phyloP scores from a whole-genome alignment of 768 basidiomycete genomes.

The Leucocoprinus leucothites region DNA sequence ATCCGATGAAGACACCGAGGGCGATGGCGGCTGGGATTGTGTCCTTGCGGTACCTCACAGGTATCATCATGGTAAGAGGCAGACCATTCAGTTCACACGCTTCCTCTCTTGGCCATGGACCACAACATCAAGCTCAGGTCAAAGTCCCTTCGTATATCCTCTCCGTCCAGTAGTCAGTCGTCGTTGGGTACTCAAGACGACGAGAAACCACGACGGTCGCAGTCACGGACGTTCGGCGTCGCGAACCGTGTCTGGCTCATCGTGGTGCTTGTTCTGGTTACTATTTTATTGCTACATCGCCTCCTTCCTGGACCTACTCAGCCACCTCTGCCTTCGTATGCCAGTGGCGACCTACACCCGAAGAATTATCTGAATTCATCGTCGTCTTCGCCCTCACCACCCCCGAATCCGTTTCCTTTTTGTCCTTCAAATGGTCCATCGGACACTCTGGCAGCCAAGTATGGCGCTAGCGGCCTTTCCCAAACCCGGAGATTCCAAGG shows the following conservation, averaged over 20 bases:
- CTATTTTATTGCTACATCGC: slow-evolving; percentile 57
- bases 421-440: slow-evolving; percentile 86
- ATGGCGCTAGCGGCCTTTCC: slow-evolving; percentile 71
- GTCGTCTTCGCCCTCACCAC: slow-evolving; percentile 43
- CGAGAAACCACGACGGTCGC: slow-evolving; percentile 51
- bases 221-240: slow-evolving; percentile 57
- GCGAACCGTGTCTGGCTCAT: slow-evolving; percentile 71
- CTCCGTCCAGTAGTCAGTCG: slow-evolving; percentile 36
- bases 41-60: slow-evolving; percentile 28
- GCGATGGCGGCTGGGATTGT: slow-evolving; percentile 55
- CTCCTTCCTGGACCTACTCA: slow-evolving; percentile 31
- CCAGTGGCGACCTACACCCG: slow-evolving; percentile 51
- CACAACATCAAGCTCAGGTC: slow-evolving; percentile 14
- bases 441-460: slow-evolving; percentile 75
- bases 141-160: slow-evolving; percentile 44
- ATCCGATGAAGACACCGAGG: slow-evolving; percentile 60
- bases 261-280: slow-evolving; percentile 46
- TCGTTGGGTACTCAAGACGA: slow-evolving; percentile 46
- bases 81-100: slow-evolving; percentile 14
- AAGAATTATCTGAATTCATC: slow-evolving; percentile 81
- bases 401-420: slow-evolving; percentile 81
- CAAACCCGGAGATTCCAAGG: slow-evolving; percentile 77
- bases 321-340: slow-evolving; percentile 26
- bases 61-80: slow-evolving; percentile 14
- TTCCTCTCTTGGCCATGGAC: slow-evolving; percentile 6